A percentile compares a stretch with the other conserved stretches of the same genome.
phyloP scores from a whole-genome alignment of 441 rosid genomes.

The Cnidoscolus chayamansa region DNA sequence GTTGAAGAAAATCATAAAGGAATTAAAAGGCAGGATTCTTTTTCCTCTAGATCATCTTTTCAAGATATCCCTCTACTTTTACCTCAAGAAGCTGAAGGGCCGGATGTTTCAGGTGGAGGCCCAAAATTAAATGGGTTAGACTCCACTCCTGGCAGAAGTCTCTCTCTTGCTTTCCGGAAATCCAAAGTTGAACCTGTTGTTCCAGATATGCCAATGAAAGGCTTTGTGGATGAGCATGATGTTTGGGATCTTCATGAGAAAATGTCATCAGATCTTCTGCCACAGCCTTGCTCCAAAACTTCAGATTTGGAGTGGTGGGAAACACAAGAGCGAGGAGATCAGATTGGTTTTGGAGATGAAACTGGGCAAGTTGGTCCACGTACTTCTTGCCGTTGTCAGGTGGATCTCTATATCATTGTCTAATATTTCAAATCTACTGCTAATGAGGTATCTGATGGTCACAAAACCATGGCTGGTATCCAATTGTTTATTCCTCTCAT shows the following conservation, averaged over 20 bases:
- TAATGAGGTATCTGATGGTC: neutral
- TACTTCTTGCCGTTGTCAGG: conserved; percentile 93
- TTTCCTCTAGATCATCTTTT: conserved; percentile 68
- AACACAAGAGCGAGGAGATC: conserved; percentile 73
- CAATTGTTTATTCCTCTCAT: neutral
- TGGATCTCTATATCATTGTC: conserved; percentile 28
- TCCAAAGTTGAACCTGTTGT: conserved; percentile 48
- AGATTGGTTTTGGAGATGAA: conserved; percentile 55
- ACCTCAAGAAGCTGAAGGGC: conserved; percentile 70
- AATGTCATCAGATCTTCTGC: conserved; percentile 28
- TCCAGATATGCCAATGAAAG: conserved; percentile 77
- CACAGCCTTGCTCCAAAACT: conserved; percentile 36
- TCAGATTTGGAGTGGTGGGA: conserved; percentile 89
- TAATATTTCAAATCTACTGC: neutral
- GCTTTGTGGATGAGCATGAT: conserved; percentile 77
- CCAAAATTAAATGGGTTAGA: conserved; percentile 43
- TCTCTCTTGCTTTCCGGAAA: conserved; percentile 56
- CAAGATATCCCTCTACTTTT: conserved; percentile 94
- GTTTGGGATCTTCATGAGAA: conserved; percentile 37
- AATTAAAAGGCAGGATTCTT: conserved; percentile 65
- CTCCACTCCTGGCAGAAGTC: conserved; percentile 38
- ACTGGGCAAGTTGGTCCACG: conserved; percentile 91
- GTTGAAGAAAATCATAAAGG: conserved; percentile 40
- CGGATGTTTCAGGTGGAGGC: conserved; percentile 45
- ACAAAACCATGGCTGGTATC: neutral